Percentiles rank a stretch among this genome's conserved stretches.
phyloP scores from a whole-genome alignment of 805 yeast species.

The Zygosaccharomyces bailii region DNA sequence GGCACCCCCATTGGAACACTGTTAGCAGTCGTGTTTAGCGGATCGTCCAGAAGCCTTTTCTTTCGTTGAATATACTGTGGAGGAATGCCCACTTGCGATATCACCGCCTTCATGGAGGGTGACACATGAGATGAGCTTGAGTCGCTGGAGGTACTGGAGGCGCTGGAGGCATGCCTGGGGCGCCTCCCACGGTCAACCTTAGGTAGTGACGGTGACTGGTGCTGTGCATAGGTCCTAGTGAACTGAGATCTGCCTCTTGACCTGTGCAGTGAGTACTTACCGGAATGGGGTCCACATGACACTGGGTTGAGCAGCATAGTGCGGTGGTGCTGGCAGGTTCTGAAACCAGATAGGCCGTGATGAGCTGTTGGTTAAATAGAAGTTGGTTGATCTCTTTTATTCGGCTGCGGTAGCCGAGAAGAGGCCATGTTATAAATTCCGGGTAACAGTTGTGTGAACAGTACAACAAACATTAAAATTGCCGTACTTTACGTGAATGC shows the following conservation, averaged over 20 bases:
- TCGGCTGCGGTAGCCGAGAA: no score
- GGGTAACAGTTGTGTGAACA: neutral
- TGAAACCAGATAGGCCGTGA: neutral
- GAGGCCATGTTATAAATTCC: no score
- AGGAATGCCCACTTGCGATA: conserved; percentile 20
- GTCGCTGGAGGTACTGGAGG: neutral
- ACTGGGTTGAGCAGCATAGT: conserved; percentile 5
- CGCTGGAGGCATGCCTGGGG: neutral
- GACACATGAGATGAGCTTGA: conserved; percentile 14
- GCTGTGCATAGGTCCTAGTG: neutral
- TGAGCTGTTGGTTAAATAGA: neutral
- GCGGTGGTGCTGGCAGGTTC: neutral
- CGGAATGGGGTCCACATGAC: conserved; percentile 1
- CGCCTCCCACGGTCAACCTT: neutral
- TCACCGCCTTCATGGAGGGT: conserved; percentile 29
- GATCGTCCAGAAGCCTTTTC: conserved; percentile 7
- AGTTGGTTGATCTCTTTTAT: neutral
- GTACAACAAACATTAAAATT: no score
- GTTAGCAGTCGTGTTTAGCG: conserved; percentile 1
- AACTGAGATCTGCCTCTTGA: neutral
- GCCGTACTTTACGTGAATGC: no score
- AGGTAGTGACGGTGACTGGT: neutral
- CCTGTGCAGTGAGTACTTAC: conserved; percentile 3
- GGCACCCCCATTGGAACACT: conserved; percentile 8
- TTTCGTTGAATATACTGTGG: conserved; percentile 3